Conservation (phyloP, 805 yeast species). For the Starmerella apis region DNA sequence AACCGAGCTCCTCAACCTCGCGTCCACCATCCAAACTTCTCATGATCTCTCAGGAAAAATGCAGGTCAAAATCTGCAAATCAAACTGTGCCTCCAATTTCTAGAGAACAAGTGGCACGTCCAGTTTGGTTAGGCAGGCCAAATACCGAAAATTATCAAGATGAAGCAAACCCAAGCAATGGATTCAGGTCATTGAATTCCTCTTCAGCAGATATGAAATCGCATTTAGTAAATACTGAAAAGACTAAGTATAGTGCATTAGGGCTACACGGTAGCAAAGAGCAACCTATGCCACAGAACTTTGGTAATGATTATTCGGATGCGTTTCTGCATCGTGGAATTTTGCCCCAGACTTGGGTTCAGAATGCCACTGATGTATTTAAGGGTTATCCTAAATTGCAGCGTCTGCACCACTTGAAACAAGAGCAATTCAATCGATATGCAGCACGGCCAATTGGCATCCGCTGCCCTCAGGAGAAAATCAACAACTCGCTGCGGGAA, state of each 20-base stretch:
- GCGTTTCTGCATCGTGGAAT: slow-evolving; percentile 53
- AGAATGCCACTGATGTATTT: slow-evolving; percentile 55
- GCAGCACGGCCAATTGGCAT: slow-evolving; percentile 59
- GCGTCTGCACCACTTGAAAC: slow-evolving; percentile 54
- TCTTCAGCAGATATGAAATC: neutral
- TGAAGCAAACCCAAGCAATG: neutral
- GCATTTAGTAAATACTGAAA: neutral
- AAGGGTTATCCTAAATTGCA: slow-evolving; percentile 83
- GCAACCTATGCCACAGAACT: slow-evolving; percentile 23
- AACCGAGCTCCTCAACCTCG: no score
- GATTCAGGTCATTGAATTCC: neutral
- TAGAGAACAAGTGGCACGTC: no score
- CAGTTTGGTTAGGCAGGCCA: neutral
- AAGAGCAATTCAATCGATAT: slow-evolving; percentile 43
- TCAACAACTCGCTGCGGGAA: slow-evolving; percentile 45
- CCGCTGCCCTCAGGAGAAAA: slow-evolving; percentile 42
- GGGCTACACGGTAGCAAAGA: neutral
- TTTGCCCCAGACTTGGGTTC: slow-evolving; percentile 52
- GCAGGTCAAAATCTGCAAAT: no score
- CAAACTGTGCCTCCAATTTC: no score
- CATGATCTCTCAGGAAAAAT: no score
- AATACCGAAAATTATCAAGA: neutral
- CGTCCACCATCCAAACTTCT: no score
- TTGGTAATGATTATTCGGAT: slow-evolving; percentile 65
- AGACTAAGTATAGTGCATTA: neutral